Percentiles rank a stretch among this genome's conserved stretches.
These are phyloP conservation scores for Pleomassaria siparia DNA, from an alignment of 2,329 filamentous ascomycete genomes.

Conservation along the genomic window DNA sequence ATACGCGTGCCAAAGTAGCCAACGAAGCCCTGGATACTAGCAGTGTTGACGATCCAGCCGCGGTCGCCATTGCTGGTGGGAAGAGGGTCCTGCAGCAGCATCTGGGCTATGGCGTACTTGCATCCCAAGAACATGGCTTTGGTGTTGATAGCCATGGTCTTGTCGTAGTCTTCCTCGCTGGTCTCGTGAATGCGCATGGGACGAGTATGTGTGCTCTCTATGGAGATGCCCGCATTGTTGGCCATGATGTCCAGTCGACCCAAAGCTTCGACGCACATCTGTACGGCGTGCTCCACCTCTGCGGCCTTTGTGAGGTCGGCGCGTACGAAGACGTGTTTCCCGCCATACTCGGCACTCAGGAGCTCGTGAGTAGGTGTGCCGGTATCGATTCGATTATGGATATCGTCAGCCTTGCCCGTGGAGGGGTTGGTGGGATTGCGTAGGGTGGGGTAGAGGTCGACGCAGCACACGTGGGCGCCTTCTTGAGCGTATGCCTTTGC, in stretches of 20 bases:
- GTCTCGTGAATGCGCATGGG: constrained; percentile 1
- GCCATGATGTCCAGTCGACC: constrained; percentile 71
- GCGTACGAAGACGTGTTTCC: constrained; percentile 28
- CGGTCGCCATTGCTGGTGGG: constrained; percentile 22
- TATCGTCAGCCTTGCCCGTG: constrained; percentile 34
- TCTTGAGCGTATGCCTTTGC: constrained; percentile 12
- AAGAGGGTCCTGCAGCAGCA: constrained; percentile 38
- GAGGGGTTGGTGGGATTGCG: constrained; percentile 28
- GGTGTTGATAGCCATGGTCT: constrained; percentile 40
- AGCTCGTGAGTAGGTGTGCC: constrained; percentile 22
- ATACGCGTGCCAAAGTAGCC: constrained; percentile 21
- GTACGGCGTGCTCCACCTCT: constrained; percentile 27
- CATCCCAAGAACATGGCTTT: constrained; percentile 44
- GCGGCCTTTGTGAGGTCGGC: constrained; percentile 34
- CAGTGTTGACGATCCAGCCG: constrained; percentile 45
- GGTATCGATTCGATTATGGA: constrained; percentile 25
- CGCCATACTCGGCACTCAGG: constrained; percentile 14
- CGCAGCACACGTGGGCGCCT: constrained; percentile 23
- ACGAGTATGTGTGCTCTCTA: not conserved
- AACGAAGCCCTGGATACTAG: constrained; percentile 39
- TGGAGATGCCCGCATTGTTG: constrained; percentile 74
- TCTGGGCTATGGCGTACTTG: constrained; percentile 42
- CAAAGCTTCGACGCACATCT: constrained; percentile 26
- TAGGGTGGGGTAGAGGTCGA: constrained; percentile 33
- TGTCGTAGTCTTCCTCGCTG: constrained; percentile 38